A percentile compares a stretch with the other conserved stretches of the same genome.
Conservation (phyloP, 768 basidiomycete genomes). For the Cystofilobasidium macerans region DNA sequence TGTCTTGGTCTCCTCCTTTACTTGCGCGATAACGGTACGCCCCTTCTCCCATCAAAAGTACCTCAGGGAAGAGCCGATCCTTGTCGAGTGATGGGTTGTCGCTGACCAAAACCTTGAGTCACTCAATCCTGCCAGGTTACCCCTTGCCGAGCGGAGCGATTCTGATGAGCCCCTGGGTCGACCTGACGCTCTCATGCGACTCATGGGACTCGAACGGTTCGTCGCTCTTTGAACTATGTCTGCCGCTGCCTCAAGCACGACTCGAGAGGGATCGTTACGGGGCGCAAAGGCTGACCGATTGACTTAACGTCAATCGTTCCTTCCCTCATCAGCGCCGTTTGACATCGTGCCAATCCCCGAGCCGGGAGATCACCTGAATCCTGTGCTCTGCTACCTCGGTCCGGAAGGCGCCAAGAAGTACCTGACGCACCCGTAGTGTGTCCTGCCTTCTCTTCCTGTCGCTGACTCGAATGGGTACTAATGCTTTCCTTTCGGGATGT, state of each 20-base stretch:
- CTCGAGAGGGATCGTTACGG: too few species aligned
- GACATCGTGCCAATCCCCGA: slow-evolving; percentile 38
- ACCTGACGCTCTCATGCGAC: slow-evolving; percentile 93
- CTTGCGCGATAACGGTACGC: slow-evolving; percentile 62
- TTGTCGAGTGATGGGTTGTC: background rate
- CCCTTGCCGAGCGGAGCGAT: slow-evolving; percentile 74
- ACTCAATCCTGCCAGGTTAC: slow-evolving; percentile 43
- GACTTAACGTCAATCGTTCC: slow-evolving; percentile 37
- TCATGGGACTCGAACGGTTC: slow-evolving; percentile 92
- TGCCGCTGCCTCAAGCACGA: too few species aligned
- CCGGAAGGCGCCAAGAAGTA: slow-evolving; percentile 55
- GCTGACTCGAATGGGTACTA: background rate
- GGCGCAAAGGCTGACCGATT: background rate
- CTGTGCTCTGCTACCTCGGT: slow-evolving; percentile 80
- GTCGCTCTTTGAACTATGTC: slow-evolving; percentile 50
- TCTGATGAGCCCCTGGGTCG: slow-evolving; percentile 90
- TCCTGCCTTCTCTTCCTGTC: background rate
- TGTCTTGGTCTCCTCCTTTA: slow-evolving; percentile 80
- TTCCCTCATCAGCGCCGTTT: slow-evolving; percentile 25
- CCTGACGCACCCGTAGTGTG: slow-evolving; percentile 79
- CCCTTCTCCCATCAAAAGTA: too few species aligned
- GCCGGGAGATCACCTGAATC: slow-evolving; percentile 32
- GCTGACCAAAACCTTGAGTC: background rate
- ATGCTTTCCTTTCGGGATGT: background rate
- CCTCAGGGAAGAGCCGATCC: too few species aligned